Conservation (phyloP, 1,139 yeast genomes). For the Nakaseomyces kungkrabaensis region DNA sequence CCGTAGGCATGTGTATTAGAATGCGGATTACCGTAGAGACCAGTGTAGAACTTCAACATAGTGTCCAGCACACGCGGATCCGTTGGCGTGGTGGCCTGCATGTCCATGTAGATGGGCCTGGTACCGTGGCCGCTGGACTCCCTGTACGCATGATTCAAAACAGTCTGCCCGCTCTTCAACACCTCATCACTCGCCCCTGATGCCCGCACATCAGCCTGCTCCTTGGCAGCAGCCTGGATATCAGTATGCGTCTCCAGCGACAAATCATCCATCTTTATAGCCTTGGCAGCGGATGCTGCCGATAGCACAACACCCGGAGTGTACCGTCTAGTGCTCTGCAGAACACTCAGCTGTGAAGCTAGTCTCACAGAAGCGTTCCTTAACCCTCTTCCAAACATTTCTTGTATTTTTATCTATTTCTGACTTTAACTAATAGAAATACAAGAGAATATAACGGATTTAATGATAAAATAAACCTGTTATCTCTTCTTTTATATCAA, state of each 20-base stretch:
- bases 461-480: no score
- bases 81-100: constrained; percentile 97
- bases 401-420: no score
- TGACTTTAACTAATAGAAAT: no score
- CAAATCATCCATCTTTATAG: constrained; percentile 19
- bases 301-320: background rate
- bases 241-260: constrained; percentile 28
- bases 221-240: constrained; percentile 26
- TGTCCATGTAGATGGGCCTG: constrained; percentile 86
- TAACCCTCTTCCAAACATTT: background rate
- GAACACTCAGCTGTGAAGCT: background rate
- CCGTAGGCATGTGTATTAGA: constrained; percentile 97
- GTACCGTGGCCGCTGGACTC: constrained; percentile 41
- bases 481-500: no score
- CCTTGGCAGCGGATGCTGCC: constrained; percentile 1
- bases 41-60: constrained; percentile 88
- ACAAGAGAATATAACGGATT: no score
- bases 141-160: constrained; percentile 31
- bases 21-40: constrained; percentile 94
- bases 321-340: constrained; percentile 1
- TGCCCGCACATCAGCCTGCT: constrained; percentile 23
- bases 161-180: constrained; percentile 24
- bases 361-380: background rate
- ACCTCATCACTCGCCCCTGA: constrained; percentile 13
- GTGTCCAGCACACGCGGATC: constrained; percentile 94